Percentiles rank a stretch among this genome's conserved stretches.
Evolutionary conservation across 495 filamentous ascomycete species (phyloP).

Genomic region (Lasiosphaeris hirsuta): DNA sequence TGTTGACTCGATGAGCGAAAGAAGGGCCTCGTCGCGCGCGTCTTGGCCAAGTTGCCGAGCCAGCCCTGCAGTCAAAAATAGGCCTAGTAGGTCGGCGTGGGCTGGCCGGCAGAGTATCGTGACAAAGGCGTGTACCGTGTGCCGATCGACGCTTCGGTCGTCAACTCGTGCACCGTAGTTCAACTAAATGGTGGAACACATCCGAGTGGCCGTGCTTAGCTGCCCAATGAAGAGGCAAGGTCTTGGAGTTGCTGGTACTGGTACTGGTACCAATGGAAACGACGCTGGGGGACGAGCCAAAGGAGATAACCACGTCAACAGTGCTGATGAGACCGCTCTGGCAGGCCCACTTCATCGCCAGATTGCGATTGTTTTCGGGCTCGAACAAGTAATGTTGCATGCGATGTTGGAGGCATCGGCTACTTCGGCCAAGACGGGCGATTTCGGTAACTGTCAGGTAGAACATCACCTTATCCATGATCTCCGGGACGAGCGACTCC

Average conservation of each 20-base stretch:
- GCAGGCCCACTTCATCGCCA: slow-evolving; percentile 4
- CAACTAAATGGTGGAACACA: neutral
- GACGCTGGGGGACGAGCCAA: neutral
- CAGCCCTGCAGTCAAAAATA: neutral
- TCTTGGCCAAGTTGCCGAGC: neutral
- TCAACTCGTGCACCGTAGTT: neutral
- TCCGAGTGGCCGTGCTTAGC: neutral
- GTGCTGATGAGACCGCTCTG: neutral
- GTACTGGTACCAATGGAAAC: neutral
- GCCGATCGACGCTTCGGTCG: neutral
- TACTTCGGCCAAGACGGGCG: too few relatives aligned
- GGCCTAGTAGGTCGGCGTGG: neutral
- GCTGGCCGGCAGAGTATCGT: neutral
- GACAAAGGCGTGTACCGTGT: neutral
- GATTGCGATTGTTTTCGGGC: too few relatives aligned
- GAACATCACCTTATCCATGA: too few relatives aligned
- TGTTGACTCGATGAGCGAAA: neutral
- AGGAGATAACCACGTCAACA: neutral
- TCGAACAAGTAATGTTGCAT: too few relatives aligned
- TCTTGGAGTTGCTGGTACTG: neutral
- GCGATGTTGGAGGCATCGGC: too few relatives aligned
- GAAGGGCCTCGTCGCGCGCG: neutral
- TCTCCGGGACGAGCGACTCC: too few relatives aligned
- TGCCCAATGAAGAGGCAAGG: neutral
- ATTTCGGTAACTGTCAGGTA: too few relatives aligned